These are phyloP conservation scores for Platanthera guangdongensis DNA, from an alignment of 106 monocot genomes.

Conservation along the genomic window DNA sequence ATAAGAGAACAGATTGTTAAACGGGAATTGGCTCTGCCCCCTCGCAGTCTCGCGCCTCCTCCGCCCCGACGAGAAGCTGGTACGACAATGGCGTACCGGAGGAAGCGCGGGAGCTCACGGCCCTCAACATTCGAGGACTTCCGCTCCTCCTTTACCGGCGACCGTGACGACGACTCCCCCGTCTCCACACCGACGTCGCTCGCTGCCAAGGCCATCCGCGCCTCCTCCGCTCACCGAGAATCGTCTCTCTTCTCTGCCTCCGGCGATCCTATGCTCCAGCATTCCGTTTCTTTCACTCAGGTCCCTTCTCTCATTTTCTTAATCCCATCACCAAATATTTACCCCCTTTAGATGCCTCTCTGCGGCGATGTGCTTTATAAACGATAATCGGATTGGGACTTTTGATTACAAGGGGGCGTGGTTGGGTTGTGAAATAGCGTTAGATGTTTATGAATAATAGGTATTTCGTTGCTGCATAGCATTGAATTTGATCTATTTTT, in stretches of 20 bases:
- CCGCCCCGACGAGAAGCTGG: neutral
- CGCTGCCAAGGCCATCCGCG: constrained; percentile 20
- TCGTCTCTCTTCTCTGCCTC: constrained; percentile 17
- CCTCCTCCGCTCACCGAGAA: constrained; percentile 15
- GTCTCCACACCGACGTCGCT: constrained; percentile 5
- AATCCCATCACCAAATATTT: neutral
- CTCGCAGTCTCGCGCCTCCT: neutral
- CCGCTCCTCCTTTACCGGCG: neutral
- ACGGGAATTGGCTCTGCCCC: neutral
- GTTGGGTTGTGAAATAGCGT: neutral
- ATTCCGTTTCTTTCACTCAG: neutral
- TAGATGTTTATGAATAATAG: neutral
- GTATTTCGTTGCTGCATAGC: neutral
- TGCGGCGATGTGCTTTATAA: neutral
- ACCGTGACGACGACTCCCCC: neutral
- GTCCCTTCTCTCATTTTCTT: neutral
- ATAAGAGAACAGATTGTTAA: neutral
- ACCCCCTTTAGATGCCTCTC: neutral
- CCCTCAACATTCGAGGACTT: constrained; percentile 13
- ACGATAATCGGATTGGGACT: neutral
- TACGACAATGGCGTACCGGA: constrained; percentile 17
- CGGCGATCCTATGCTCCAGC: neutral
- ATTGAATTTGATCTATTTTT: neutral
- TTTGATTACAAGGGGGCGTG: neutral
- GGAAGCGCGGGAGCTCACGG: constrained; percentile 5